Evolutionary conservation across 768 basidiomycete species (phyloP), one percentile per base, ranked within the genome.

Genomic region (Tephrocybe sp.): DNA sequence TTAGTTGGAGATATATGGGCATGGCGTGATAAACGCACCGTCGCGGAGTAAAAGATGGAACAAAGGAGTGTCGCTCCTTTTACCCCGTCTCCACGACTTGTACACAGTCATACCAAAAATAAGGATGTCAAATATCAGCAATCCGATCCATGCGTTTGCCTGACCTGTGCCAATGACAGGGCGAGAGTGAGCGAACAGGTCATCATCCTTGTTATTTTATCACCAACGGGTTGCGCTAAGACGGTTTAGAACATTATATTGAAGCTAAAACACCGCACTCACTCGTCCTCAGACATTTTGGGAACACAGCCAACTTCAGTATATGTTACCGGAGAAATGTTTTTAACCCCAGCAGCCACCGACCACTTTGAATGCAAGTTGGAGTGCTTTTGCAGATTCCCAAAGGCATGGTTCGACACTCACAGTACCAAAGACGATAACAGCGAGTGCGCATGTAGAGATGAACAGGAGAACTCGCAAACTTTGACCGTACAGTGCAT

Each of bases 31-130:
- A 37, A 20, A 59, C 69, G 17, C 48, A 75, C 75, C 76, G 56
- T 77, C 74, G 11, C 74, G 67, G 11, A 76, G 50, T 15, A 77
- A 57, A 21, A 72, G 50, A 25, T 59, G 48, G 21, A 72, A 38
- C 26, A 76, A 53, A 1, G 53, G 57, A 3, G 60, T 47, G n/a
- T 59, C 50, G 12, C 58, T 52, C n/a, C 55, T 50, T 3, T 60
- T 57, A 24, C 53, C 60, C 34, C 60, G 55, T 10, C 48, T 54
- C 23, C 71, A 48, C 3, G 73, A 68, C 47, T 73, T 74, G 50
- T 64, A 68, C 4, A 75, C 28, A 0, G 75, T 77, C 61, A 78
- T 65, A 24, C 45, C 34, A 53, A 76, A 75, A 0, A 77, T 70
- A n/a, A 70, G 41, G 14, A 69, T 38, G 54, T 77, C 75, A 49